Percentiles rank a stretch among this genome's conserved stretches.
phyloP scores from a whole-genome alignment of 148 eudicot genomes.

The Dianthus caryophyllus region DNA sequence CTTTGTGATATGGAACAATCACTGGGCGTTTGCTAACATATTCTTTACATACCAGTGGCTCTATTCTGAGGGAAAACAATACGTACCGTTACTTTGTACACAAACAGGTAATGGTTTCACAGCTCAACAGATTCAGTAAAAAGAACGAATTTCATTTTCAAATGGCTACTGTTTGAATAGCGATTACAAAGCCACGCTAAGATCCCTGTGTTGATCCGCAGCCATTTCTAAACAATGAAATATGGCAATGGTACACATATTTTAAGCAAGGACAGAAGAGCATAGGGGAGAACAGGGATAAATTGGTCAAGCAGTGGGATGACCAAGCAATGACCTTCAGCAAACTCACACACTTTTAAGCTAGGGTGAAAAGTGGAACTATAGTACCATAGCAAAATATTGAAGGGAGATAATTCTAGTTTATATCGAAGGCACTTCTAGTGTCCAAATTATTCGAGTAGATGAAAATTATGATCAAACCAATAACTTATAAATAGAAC shows the following conservation, averaged over 20 bases:
- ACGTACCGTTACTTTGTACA: slow-evolving; percentile 13
- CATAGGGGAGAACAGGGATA: not conserved
- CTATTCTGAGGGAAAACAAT: slow-evolving; percentile 54
- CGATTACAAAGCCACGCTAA: not conserved
- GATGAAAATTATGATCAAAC: not conserved
- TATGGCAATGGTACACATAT: no score
- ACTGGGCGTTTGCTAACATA: slow-evolving; percentile 68
- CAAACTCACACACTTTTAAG: not conserved
- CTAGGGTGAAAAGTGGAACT: not conserved
- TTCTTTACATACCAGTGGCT: slow-evolving; percentile 88
- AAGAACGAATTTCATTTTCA: not conserved
- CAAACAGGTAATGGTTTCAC: slow-evolving; percentile 1
- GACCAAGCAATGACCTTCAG: not conserved
- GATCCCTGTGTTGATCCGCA: not conserved
- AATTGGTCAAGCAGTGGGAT: not conserved
- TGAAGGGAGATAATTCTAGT: not conserved
- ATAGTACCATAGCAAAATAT: not conserved
- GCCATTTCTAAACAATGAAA: no score
- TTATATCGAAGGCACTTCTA: not conserved
- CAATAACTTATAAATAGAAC: not conserved
- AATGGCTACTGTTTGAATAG: not conserved
- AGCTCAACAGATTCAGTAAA: not conserved
- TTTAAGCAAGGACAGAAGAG: no score
- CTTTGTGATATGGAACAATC: slow-evolving; percentile 88
- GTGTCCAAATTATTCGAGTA: not conserved